Evolutionary conservation across 208 protist genomes (phyloP).

Genomic region (Crithidia mellificae): DNA sequence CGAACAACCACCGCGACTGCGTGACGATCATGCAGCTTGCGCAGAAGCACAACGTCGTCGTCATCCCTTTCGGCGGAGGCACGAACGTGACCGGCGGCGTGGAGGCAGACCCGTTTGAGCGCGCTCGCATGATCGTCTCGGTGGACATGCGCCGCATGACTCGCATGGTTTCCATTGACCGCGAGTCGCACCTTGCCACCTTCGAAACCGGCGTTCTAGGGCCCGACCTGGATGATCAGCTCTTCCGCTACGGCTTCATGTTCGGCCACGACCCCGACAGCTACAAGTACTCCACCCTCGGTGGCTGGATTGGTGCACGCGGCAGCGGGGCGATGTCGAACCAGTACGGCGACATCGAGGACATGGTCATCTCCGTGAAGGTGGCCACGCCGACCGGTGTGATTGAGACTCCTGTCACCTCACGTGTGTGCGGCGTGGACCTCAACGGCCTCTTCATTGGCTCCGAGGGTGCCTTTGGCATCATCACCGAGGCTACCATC

Average conservation of each 20-base stretch:
- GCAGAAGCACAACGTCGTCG: slow-evolving; percentile 89
- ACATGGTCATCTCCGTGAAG: slow-evolving; percentile 92
- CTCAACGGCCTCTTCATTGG: slow-evolving; percentile 92
- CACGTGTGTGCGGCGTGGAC: slow-evolving; percentile 85
- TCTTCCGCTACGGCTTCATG: slow-evolving; percentile 88
- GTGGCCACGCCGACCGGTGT: slow-evolving; percentile 92
- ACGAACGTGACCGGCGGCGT: slow-evolving; percentile 93
- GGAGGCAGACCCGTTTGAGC: slow-evolving; percentile 85
- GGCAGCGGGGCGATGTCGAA: slow-evolving; percentile 96
- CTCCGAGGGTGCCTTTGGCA: slow-evolving; percentile 92
- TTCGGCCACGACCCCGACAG: slow-evolving; percentile 94
- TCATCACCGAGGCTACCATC: slow-evolving; percentile 92
- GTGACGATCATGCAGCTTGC: slow-evolving; percentile 82
- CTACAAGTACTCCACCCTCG: slow-evolving; percentile 92
- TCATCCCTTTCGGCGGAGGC: slow-evolving; percentile 95
- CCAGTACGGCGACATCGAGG: slow-evolving; percentile 94
- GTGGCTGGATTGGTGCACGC: slow-evolving; percentile 95
- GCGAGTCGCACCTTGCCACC: slow-evolving; percentile 79
- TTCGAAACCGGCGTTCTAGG: slow-evolving; percentile 92
- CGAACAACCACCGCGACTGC: slow-evolving; percentile 87
- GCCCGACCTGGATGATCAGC: slow-evolving; percentile 87
- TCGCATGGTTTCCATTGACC: slow-evolving; percentile 85
- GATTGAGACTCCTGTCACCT: slow-evolving; percentile 78
- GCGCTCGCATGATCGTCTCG: slow-evolving; percentile 88
- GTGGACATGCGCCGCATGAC: slow-evolving; percentile 94